phyloP scores from a whole-genome alignment of 176 grass and related monocot genomes.

The Aegilops speltoides region DNA sequence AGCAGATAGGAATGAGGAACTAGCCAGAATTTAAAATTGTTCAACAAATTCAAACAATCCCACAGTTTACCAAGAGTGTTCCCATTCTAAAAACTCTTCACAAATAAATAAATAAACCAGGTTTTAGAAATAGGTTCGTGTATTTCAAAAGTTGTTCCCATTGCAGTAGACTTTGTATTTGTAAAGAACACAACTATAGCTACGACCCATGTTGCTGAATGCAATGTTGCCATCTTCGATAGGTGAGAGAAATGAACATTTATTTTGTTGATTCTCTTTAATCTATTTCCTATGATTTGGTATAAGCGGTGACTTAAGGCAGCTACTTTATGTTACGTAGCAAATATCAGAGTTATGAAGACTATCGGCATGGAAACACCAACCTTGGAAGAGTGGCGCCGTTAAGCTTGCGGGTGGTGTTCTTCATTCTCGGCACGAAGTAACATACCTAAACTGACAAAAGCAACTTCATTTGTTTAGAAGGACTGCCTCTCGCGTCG shows the following conservation, averaged over 20 bases:
- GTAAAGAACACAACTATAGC: background rate
- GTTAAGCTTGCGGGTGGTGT: background rate
- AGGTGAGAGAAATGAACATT: background rate
- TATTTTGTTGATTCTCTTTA: background rate
- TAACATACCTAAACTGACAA: background rate
- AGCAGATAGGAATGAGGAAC: too few species aligned
- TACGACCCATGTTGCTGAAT: background rate
- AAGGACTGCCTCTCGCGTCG: too few species aligned
- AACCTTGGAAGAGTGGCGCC: slow-evolving; percentile 74
- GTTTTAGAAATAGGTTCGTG: too few species aligned
- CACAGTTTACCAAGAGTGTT: too few species aligned
- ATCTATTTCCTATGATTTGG: background rate
- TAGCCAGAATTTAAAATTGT: too few species aligned
- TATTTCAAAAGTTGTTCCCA: too few species aligned
- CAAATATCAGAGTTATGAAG: slow-evolving; percentile 85
- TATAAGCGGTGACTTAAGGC: background rate
- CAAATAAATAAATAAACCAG: too few species aligned
- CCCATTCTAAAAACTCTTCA: too few species aligned
- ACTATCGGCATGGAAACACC: slow-evolving; percentile 69
- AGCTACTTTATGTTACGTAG: slow-evolving; percentile 37
- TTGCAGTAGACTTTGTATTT: background rate
- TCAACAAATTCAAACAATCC: too few species aligned
- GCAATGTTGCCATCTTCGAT: background rate
- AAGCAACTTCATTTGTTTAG: too few species aligned
- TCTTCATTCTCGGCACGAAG: background rate